Evolutionary conservation across 2,329 filamentous ascomycete genomes (phyloP).

Genomic region (Fusarium sp.): DNA sequence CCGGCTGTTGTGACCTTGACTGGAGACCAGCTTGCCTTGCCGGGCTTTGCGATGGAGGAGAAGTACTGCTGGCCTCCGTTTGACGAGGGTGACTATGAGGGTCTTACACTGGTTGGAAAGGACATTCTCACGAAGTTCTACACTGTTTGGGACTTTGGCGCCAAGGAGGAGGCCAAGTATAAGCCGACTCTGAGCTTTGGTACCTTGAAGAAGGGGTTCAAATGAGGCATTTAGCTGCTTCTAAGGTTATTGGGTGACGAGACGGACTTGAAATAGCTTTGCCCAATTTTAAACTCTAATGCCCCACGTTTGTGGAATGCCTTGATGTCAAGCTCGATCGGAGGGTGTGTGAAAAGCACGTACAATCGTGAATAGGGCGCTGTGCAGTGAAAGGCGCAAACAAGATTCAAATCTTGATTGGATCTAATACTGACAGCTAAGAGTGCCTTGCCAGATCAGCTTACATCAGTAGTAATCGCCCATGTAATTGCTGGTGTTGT

Average conservation of each 20-base stretch:
- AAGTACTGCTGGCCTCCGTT: slow-evolving; percentile 54
- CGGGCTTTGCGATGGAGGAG: slow-evolving; percentile 49
- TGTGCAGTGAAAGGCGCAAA: background rate
- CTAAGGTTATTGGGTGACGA: background rate
- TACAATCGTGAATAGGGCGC: background rate
- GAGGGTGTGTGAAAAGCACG: background rate
- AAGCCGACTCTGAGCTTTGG: slow-evolving; percentile 40
- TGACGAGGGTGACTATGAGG: slow-evolving; percentile 38
- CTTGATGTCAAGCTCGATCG: background rate
- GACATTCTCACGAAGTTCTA: slow-evolving; percentile 49
- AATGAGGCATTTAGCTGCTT: background rate
- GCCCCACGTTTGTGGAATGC: background rate
- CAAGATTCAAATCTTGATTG: too few species aligned
- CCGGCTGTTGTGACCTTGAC: slow-evolving; percentile 46
- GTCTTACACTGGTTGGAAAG: slow-evolving; percentile 49
- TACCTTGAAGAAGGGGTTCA: slow-evolving; percentile 29
- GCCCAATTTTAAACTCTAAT: background rate
- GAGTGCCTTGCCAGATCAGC: rapidly evolving
- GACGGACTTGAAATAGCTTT: background rate
- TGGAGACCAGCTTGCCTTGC: slow-evolving; percentile 48
- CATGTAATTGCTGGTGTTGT: background rate
- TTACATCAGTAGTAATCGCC: background rate
- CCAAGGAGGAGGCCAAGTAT: slow-evolving; percentile 15
- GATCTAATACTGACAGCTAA: background rate
- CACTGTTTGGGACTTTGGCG: slow-evolving; percentile 51